Conservation (phyloP, 805 yeast species). For the Metschnikowia santaceciliae region DNA sequence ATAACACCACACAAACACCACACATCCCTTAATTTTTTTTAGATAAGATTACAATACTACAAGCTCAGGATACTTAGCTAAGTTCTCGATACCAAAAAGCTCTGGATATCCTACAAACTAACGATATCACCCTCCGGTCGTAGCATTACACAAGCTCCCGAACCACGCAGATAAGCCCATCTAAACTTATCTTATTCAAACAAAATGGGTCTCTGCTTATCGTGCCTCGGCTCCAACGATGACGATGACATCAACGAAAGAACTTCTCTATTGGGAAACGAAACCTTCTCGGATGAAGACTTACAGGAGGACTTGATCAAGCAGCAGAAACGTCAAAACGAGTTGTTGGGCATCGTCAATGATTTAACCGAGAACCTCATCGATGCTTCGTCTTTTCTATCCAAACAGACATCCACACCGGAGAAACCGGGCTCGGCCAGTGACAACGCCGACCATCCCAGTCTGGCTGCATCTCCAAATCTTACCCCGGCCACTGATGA, state of each 20-base stretch:
- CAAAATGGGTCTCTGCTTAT: conserved; percentile 46
- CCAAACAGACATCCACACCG: conserved; percentile 5
- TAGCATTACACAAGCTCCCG: no score
- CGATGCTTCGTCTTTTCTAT: conserved; percentile 33
- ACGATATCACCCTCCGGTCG: no score
- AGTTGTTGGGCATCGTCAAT: conserved; percentile 43
- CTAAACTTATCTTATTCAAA: not conserved
- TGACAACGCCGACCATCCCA: conserved; percentile 9
- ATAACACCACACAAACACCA: not conserved
- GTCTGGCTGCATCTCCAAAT: conserved; percentile 6
- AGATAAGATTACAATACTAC: no score
- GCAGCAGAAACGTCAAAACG: conserved; percentile 45
- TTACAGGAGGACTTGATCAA: conserved; percentile 35
- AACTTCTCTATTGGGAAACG: conserved; percentile 30
- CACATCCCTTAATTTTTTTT: no score
- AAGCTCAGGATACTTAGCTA: no score
- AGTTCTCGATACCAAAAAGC: no score
- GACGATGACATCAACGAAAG: conserved; percentile 40
- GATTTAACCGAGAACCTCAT: conserved; percentile 35
- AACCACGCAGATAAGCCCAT: no score
- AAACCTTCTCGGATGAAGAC: conserved; percentile 28
- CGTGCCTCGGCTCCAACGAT: conserved; percentile 36
- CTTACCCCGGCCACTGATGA: conserved; percentile 12
- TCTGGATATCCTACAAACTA: no score
- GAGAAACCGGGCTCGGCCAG: conserved; percentile 6